phyloP scores from a whole-genome alignment of 129 eudicot species.

The Flaveria ramosissima region DNA sequence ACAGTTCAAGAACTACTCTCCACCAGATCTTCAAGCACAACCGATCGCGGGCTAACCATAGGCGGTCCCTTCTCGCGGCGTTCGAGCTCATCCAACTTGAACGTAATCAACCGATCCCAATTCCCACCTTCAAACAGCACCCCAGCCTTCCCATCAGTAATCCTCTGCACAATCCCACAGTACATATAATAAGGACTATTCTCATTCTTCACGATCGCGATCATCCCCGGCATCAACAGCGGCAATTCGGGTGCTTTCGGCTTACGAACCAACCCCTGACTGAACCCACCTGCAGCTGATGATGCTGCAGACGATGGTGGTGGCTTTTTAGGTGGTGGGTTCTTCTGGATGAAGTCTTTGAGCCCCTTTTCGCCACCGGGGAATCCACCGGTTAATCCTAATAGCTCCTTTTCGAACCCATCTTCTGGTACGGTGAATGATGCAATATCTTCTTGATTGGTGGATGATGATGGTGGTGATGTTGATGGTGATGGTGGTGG shows the following conservation, averaged over 20 bases:
- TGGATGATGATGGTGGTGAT: constrained; percentile 36
- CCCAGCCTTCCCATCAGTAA: constrained; percentile 95
- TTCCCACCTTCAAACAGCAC: constrained; percentile 96
- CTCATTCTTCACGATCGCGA: constrained; percentile 81
- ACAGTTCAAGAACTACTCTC: constrained; percentile 37
- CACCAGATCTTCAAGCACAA: constrained; percentile 50
- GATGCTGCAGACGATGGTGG: constrained; percentile 21
- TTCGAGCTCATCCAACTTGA: constrained; percentile 77
- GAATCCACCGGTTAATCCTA: constrained; percentile 91
- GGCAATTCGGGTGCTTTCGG: constrained; percentile 85
- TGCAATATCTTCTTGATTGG: constrained; percentile 17
- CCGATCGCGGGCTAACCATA: constrained; percentile 80
- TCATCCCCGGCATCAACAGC: constrained; percentile 87
- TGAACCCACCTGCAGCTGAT: constrained; percentile 26
- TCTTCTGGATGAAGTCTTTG: constrained; percentile 58
- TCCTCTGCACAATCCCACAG: constrained; percentile 95
- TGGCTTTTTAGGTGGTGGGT: constrained; percentile 78
- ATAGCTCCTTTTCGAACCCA: constrained; percentile 72
- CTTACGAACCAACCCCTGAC: constrained; percentile 50
- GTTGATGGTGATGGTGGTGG: constrained; percentile 41
- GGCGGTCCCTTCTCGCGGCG: constrained; percentile 93
- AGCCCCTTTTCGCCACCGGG: constrained; percentile 96
- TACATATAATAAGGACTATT: constrained; percentile 76
- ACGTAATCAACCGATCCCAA: constrained; percentile 77
- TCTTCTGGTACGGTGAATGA: constrained; percentile 44